Base-by-base conservation (phyloP, 2,329 filamentous ascomycete genomes). In the Phialocephala subalpina region DNA sequence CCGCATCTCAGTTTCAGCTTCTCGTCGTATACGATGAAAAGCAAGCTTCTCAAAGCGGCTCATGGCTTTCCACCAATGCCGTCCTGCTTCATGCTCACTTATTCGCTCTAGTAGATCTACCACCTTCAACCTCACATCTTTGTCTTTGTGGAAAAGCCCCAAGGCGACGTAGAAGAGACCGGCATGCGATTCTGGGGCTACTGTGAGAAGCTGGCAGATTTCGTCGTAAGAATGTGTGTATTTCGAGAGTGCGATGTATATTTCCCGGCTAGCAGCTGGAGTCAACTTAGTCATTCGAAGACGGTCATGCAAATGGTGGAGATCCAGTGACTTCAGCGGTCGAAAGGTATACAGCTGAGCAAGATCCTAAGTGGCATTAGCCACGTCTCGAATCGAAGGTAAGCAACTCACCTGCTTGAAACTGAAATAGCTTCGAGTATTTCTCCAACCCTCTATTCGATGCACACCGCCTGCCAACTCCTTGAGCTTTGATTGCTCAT, bases 381-480 rank as follows among this genome's bases (percentile, higher is more conserved):
- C 35, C 40, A 58, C 29, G 20, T 57, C 2, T 35, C 18, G 20
- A 29, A 25, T 14, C 45, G 42, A 9, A n/a, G n/a, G 77, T 65
- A 80, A 53, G 58, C 49, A 16, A 53, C 82, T 73, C 79, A 90
- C 92, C 82, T 97, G 93, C 69, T 98, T 95, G 76, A 93, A 98
- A 71, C 92, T 94, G 80, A 97, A 97, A 77, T 99, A 99, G 75
- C 93, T 97, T 67, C 96, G 86, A 0, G 96, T 98, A 70, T 93
- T 97, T 72, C 96, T 89, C 96, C 96, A 99, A 64, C 95, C 96
- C 81, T 99, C 96, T 68, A 99, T 97, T 64, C 96, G 87, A 64
- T 92, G 93, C 56, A 96, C 93, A 67, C 97, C 97, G 2, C 94
- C 95, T 18, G 94, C 92, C 42, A 99, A 86, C 79, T 99, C 96